A percentile compares a stretch with the other conserved stretches of the same genome.
Conservation (phyloP, 805 yeast genomes). For the Cyberlindnera subsufficiens region DNA sequence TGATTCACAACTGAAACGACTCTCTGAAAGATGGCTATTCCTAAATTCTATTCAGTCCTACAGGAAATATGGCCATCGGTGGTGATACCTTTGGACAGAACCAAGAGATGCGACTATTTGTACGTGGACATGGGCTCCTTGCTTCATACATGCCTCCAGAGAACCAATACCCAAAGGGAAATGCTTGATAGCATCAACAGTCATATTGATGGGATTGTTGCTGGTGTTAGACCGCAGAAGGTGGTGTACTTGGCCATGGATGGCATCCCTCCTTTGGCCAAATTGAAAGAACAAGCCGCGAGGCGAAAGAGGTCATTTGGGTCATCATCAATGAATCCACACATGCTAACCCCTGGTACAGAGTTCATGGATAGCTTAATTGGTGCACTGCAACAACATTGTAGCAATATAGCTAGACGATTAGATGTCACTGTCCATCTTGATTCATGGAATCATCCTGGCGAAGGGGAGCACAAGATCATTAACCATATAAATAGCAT, state of each 20-base stretch:
- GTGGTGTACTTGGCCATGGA: conserved; percentile 89
- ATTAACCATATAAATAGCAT: conserved; percentile 78
- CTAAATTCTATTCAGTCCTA: conserved; percentile 13
- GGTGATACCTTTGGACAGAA: background rate
- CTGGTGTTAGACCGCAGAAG: conserved; percentile 67
- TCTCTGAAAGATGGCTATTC: conserved; percentile 15
- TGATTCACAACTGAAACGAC: too few relatives aligned
- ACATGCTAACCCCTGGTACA: conserved; percentile 92
- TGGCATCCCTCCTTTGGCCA: conserved; percentile 96
- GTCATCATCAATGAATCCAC: conserved; percentile 66
- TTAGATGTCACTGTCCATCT: background rate
- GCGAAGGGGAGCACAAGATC: conserved; percentile 96
- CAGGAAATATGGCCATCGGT: conserved; percentile 6
- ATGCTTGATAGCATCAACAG: conserved; percentile 74
- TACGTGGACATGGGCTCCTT: conserved; percentile 94
- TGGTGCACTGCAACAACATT: background rate
- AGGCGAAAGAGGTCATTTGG: conserved; percentile 85
- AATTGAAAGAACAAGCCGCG: conserved; percentile 90
- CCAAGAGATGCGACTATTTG: conserved; percentile 70
- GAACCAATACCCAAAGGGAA: conserved; percentile 53
- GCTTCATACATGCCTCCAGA: conserved; percentile 81
- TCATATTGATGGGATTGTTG: conserved; percentile 81
- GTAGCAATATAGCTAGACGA: background rate
- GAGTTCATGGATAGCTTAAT: conserved; percentile 59
- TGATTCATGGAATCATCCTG: conserved; percentile 52